phyloP scores from a whole-genome alignment of 441 rosid genomes.

The Populus hybrid region DNA sequence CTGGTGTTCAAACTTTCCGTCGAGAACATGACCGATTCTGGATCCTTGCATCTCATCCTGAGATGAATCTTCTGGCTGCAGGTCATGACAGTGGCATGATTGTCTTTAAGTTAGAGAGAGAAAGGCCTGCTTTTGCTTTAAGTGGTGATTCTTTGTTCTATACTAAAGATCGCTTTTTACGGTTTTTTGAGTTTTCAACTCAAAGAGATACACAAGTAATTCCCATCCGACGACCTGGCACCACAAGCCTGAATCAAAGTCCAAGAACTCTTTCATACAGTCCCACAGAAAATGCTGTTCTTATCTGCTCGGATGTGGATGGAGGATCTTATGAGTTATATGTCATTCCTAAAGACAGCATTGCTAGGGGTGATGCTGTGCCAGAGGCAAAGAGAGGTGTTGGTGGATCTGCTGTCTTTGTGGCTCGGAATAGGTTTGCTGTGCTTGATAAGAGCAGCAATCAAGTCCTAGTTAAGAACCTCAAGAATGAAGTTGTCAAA shows the following conservation, averaged over 20 bases:
- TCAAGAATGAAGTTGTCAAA: constrained; percentile 72
- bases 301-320: constrained; percentile 78
- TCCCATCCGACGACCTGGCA: constrained; percentile 81
- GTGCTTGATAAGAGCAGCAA: constrained; percentile 74
- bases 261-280: constrained; percentile 84
- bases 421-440: constrained; percentile 75
- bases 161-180: constrained; percentile 69
- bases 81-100: constrained; percentile 95
- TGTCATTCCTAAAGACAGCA: constrained; percentile 65
- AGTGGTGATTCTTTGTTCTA: constrained; percentile 73
- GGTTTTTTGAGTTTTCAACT: constrained; percentile 66
- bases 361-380: constrained; percentile 60
- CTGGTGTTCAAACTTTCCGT: constrained; percentile 81
- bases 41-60: constrained; percentile 85
- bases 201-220: constrained; percentile 66
- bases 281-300: constrained; percentile 78
- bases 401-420: constrained; percentile 74
- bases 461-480: constrained; percentile 67
- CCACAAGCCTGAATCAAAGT: constrained; percentile 72
- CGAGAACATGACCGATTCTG: constrained; percentile 88
- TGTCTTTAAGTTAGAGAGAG: constrained; percentile 87
- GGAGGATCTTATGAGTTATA: constrained; percentile 90
- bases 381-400: constrained; percentile 79
- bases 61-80: constrained; percentile 85
- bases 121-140: constrained; percentile 81